Percentiles rank a stretch among this genome's conserved stretches.
phyloP scores from a whole-genome alignment of 2,329 filamentous ascomycete species.

The Fusarium udum region DNA sequence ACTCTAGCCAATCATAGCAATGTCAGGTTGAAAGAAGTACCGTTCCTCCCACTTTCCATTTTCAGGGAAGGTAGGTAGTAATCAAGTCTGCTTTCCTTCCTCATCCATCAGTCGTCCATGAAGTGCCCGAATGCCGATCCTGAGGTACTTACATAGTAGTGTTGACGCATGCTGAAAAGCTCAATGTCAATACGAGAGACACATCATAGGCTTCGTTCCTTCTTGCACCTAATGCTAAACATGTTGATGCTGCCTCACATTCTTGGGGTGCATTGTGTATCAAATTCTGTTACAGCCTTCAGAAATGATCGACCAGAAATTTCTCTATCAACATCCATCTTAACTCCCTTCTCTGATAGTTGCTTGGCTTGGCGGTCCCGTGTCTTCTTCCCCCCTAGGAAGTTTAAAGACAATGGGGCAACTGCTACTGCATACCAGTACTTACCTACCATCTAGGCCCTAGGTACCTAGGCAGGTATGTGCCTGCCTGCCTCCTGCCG shows the following conservation, averaged over 20 bases:
- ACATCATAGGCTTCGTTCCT: neutral
- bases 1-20: slow-evolving; percentile 21
- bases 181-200: neutral
- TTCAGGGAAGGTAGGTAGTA: slow-evolving; percentile 11
- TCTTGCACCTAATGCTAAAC: neutral
- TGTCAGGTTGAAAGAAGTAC: neutral
- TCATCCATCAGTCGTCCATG: neutral
- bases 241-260: neutral
- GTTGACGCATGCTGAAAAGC: slow-evolving; percentile 5
- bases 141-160: neutral
- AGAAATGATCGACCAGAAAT: slow-evolving; percentile 20
- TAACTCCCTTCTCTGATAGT: slow-evolving; percentile 18
- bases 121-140: slow-evolving; percentile 1
- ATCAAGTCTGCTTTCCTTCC: slow-evolving; percentile 7
- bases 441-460: neutral
- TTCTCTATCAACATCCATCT: slow-evolving; percentile 1
- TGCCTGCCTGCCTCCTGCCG: neutral
- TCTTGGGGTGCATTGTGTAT: slow-evolving; percentile 1
- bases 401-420: slow-evolving; percentile 14
- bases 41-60: slow-evolving; percentile 8
- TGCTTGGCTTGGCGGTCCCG: slow-evolving; percentile 25
- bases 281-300: neutral
- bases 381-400: slow-evolving; percentile 1
- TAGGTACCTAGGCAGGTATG: neutral
- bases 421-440: neutral